Conservation (phyloP, 768 basidiomycete genomes). For the Glaciozyma martinii region DNA sequence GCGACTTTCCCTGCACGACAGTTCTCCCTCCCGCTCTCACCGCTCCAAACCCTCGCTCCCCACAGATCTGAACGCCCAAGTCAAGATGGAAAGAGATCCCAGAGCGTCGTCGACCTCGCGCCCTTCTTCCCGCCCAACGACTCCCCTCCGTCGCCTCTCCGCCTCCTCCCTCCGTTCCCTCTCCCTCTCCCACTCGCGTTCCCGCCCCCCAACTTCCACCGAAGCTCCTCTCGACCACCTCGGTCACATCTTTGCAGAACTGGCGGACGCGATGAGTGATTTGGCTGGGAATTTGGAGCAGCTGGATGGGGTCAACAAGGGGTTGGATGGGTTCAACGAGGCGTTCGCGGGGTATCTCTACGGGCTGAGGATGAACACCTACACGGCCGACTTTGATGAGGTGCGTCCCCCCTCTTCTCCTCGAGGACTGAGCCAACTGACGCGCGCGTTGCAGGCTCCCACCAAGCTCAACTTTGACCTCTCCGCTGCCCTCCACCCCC, state of each 20-base stretch:
- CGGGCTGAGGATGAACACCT: slow-evolving; percentile 29
- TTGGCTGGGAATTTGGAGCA: slow-evolving; percentile 22
- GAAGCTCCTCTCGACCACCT: slow-evolving; percentile 22
- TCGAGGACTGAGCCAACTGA: too few species aligned
- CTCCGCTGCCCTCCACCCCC: slow-evolving; percentile 1
- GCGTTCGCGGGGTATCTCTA: slow-evolving; percentile 27
- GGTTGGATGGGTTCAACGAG: slow-evolving; percentile 30
- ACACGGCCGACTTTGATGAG: slow-evolving; percentile 32
- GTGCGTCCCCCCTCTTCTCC: not conserved
- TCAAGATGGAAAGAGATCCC: too few species aligned
- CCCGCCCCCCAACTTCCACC: not conserved
- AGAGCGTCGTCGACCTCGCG: not conserved
- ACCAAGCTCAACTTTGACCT: slow-evolving; percentile 27
- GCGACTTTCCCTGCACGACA: too few species aligned
- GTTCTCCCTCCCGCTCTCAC: too few species aligned
- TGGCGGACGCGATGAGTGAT: slow-evolving; percentile 26
- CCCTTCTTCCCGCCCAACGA: slow-evolving; percentile 11
- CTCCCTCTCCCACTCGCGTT: slow-evolving; percentile 19
- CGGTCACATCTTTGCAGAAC: slow-evolving; percentile 21
- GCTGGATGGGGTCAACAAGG: slow-evolving; percentile 6
- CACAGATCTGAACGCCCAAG: too few species aligned
- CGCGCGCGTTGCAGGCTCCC: slow-evolving; percentile 14
- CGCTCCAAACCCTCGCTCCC: too few species aligned
- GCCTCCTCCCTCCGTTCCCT: slow-evolving; percentile 14
- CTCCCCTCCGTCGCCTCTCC: slow-evolving; percentile 23